Conservation (phyloP, 2,329 filamentous ascomycete species). For the Ophiostoma quercus region DNA sequence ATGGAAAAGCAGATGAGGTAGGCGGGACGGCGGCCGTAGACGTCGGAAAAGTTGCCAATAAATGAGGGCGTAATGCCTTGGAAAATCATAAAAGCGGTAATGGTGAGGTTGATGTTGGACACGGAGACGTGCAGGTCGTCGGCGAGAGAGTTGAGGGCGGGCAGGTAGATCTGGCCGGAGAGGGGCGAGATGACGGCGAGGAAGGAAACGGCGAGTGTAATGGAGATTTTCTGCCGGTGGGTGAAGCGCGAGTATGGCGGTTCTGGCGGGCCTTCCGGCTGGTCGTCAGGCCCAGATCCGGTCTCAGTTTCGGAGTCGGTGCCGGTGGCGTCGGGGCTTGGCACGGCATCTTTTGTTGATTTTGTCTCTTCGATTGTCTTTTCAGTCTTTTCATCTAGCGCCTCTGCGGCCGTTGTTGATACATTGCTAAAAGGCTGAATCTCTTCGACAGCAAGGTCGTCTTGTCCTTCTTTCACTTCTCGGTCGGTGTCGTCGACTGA, state of each 20-base stretch:
- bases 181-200: conserved; percentile 43
- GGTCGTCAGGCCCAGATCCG: background rate
- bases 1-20: conserved; percentile 50
- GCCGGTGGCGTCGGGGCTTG: conserved; percentile 17
- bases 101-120: conserved; percentile 44
- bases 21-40: conserved; percentile 42
- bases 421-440: background rate
- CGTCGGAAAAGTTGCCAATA: conserved; percentile 51
- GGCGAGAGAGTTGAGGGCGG: conserved; percentile 44
- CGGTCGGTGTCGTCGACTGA: background rate
- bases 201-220: conserved; percentile 37
- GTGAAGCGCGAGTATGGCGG: background rate
- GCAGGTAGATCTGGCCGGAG: conserved; percentile 46
- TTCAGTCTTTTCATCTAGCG: background rate
- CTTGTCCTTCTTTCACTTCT: background rate
- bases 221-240: conserved; percentile 32
- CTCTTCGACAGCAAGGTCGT: background rate
- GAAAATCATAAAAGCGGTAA: conserved; percentile 55
- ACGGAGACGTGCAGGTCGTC: conserved; percentile 38
- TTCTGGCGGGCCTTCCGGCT: background rate
- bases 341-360: conserved; percentile 11
- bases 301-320: background rate
- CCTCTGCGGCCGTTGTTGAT: background rate
- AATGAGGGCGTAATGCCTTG: conserved; percentile 56
- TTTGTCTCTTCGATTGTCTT: background rate